Conservation (phyloP, 2,329 filamentous ascomycete species). For the Aspergillus cejpii region DNA sequence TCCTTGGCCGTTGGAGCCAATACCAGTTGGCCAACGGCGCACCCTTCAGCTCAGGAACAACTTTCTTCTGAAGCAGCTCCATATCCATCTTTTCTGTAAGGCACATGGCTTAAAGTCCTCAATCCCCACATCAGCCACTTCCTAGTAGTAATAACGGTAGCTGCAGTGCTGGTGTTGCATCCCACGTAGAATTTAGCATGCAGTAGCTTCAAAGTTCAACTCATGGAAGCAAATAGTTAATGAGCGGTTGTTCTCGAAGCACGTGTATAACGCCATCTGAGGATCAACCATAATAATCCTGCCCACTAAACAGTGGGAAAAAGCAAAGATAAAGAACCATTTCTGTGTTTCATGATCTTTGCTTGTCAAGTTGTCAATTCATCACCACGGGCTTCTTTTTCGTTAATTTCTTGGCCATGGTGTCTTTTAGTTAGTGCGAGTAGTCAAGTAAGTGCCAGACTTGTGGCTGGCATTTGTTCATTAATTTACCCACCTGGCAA, state of each 20-base stretch:
- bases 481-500: no score
- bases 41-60: neutral
- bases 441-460: no score
- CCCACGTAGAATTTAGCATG: neutral
- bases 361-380: no score
- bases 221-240: neutral
- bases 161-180: no score
- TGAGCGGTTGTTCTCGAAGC: neutral
- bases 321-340: neutral
- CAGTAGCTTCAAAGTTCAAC: neutral
- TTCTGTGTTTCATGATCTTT: no score
- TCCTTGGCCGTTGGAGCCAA: constrained; percentile 9
- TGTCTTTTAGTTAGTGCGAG: no score
- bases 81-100: neutral
- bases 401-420: no score
- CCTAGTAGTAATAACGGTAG: no score
- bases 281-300: neutral
- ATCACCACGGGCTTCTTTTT: no score
- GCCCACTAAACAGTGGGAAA: neutral
- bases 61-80: neutral
- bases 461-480: no score
- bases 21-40: neutral
- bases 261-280: neutral
- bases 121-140: no score
- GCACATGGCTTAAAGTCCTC: no score